phyloP scores from a whole-genome alignment of 2,329 filamentous ascomycete genomes.

The Monilinia fructicola region DNA sequence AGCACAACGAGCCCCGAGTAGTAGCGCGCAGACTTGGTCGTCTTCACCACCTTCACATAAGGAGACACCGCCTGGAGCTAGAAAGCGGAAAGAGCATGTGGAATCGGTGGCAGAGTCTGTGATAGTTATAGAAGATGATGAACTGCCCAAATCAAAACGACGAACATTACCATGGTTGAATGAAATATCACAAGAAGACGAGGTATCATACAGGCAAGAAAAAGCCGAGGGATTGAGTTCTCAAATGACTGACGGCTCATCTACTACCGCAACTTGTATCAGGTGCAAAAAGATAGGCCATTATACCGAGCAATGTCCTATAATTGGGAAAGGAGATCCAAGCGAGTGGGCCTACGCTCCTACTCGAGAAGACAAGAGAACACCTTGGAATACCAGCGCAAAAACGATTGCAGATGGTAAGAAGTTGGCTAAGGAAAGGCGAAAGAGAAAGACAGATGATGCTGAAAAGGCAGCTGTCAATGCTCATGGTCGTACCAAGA shows the following conservation, averaged over 20 bases:
- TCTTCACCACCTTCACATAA: constrained; percentile 51
- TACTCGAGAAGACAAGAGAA: constrained; percentile 41
- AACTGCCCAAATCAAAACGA: constrained; percentile 42
- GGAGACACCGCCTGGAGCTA: constrained; percentile 37
- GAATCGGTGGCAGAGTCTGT: constrained; percentile 21
- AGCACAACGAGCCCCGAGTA: constrained; percentile 26
- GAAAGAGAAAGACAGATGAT: constrained; percentile 48
- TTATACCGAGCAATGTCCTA: constrained; percentile 28
- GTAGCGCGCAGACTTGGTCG: constrained; percentile 40
- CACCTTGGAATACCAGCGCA: constrained; percentile 70
- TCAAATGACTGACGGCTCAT: constrained; percentile 26
- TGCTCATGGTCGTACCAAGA: constrained; percentile 46
- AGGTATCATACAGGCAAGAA: constrained; percentile 28
- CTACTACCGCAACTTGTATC: constrained; percentile 29
- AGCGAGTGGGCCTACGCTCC: constrained; percentile 42
- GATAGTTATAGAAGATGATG: constrained; percentile 20
- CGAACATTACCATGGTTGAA: constrained; percentile 39
- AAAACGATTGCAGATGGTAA: constrained; percentile 78
- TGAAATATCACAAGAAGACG: constrained; percentile 39
- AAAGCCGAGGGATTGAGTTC: constrained; percentile 26
- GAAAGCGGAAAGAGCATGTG: constrained; percentile 26
- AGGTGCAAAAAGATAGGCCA: constrained; percentile 32
- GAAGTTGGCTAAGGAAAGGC: constrained; percentile 67
- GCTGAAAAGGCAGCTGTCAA: constrained; percentile 47
- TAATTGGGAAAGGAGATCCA: constrained; percentile 26